These are phyloP conservation scores for Yamadazyma taylorii DNA, from an alignment of 1,139 yeast species.

Conservation along the genomic window DNA sequence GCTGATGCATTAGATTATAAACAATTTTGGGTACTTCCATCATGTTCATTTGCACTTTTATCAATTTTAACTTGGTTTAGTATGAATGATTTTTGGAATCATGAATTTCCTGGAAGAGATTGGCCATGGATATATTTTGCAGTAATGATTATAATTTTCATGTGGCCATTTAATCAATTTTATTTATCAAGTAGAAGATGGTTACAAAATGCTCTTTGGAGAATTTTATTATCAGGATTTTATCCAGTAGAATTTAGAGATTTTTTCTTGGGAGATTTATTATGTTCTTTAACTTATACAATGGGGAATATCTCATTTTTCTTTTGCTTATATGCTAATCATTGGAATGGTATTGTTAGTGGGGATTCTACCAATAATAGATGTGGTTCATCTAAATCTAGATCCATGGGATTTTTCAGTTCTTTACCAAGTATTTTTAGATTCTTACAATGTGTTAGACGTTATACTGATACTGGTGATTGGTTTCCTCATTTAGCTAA, in stretches of 20 bases:
- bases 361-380: conserved; percentile 32
- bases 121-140: conserved; percentile 84
- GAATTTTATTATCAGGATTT: conserved; percentile 77
- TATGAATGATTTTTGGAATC: conserved; percentile 68
- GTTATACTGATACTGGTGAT: conserved; percentile 90
- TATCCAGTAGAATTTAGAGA: conserved; percentile 95
- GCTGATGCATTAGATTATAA: conserved; percentile 66
- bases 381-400: conserved; percentile 81
- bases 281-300: conserved; percentile 85
- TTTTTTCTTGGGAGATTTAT: conserved; percentile 87
- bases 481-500: conserved; percentile 98
- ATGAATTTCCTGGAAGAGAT: conserved; percentile 58
- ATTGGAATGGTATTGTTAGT: conserved; percentile 55
- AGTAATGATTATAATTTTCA: conserved; percentile 43
- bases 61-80: conserved; percentile 74
- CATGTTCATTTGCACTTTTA: conserved; percentile 55
- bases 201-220: conserved; percentile 69
- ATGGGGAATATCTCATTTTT: conserved; percentile 83
- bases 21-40: conserved; percentile 65
- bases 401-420: conserved; percentile 77
- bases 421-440: conserved; percentile 91
- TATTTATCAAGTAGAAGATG: conserved; percentile 65
- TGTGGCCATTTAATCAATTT: conserved; percentile 63
- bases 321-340: conserved; percentile 74
- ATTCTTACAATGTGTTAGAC: conserved; percentile 83